Evolutionary conservation across 2,329 filamentous ascomycete genomes (phyloP).

Genomic region (Cercospora beticola): DNA sequence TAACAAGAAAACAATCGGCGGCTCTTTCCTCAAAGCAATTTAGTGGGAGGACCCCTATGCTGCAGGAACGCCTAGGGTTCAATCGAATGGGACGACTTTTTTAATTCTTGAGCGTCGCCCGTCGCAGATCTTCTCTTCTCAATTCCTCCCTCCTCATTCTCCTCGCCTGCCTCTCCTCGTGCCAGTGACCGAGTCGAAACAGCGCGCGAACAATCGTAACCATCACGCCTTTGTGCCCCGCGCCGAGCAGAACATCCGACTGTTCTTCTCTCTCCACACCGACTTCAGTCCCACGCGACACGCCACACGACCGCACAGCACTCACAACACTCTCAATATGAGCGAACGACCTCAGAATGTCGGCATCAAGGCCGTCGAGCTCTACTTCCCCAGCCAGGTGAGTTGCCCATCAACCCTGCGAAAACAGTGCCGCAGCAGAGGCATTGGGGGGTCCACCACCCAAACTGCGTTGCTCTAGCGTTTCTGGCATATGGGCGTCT

Average conservation of each 20-base stretch:
- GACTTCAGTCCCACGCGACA: conserved; percentile 2
- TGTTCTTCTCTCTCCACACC: conserved; percentile 8
- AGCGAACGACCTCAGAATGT: conserved; percentile 46
- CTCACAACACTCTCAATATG: conserved; percentile 10
- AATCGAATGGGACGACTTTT: conserved; percentile 6
- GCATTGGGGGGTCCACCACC: not conserved
- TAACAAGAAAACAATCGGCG: not conserved
- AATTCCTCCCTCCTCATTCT: not conserved
- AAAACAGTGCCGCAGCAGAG: not conserved
- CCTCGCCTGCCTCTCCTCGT: not conserved
- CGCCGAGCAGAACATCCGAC: not conserved
- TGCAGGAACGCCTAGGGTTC: conserved; percentile 2
- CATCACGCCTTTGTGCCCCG: conserved; percentile 13
- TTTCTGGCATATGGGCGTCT: not conserved
- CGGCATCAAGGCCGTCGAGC: conserved; percentile 56
- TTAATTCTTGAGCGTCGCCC: not conserved
- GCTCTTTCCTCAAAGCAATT: not conserved
- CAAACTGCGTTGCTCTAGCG: not conserved
- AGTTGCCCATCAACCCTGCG: conserved; percentile 25
- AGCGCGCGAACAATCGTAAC: conserved; percentile 13
- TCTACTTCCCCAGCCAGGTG: conserved; percentile 56
- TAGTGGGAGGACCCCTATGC: conserved; percentile 1
- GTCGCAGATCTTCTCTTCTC: not conserved
- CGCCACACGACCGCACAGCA: conserved; percentile 11
- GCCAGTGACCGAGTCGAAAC: not conserved